Base-by-base conservation (phyloP, 164 flowering plant species). In the Magnolia officinalis region DNA sequence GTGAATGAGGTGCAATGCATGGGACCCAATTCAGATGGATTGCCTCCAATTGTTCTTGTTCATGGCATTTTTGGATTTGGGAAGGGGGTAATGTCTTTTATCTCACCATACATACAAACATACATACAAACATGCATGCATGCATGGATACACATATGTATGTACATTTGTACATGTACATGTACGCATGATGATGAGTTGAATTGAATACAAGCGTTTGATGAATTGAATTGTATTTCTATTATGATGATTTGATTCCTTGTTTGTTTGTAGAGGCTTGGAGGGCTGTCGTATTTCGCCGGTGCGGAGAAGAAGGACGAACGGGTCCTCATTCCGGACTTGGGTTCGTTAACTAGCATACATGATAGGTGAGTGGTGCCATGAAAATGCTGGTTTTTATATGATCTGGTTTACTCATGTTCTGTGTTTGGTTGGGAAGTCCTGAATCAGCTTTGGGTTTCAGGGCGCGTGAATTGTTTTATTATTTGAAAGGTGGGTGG, bases 31-130 rank as follows among this genome's bases (percentile, higher is more conserved):
- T 51, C 24, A 72, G 85, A 81, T 69, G 87, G 75, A 65, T 74
- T 91, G 77, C 93, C 99, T 80, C 98, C 99, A 21, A 94, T 96
- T 82, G 98, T 96, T 6, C 81, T 96, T 72, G 91, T 94, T 72
- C 98, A 96, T 88, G 98, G 99, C n/a, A 92, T 94, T 68, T 96
- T 96, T 80, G 99, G 99, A 58, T 96, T 96, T 82, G 99, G 99
- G 23, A 90, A 96, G 89, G 99, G 97, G 91, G 98, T 95, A 84
- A 23, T 11, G 58, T 45, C 58, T 19, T 50, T 1, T n/a, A 68
- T 31, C 50, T 31, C 31, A 29, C 14, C 50, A 16, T 66, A 11
- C 21, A 65, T 65, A n/a, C 29, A n/a, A 5, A n/a, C 67, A 23
- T 69, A 5, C 11, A 55, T 55, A 26, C 29, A 66, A 11, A 23